A percentile compares a stretch with the other conserved stretches of the same genome.
Evolutionary conservation across 257 asterid species (phyloP).

Genomic region (Solanum ahanhuiri): DNA sequence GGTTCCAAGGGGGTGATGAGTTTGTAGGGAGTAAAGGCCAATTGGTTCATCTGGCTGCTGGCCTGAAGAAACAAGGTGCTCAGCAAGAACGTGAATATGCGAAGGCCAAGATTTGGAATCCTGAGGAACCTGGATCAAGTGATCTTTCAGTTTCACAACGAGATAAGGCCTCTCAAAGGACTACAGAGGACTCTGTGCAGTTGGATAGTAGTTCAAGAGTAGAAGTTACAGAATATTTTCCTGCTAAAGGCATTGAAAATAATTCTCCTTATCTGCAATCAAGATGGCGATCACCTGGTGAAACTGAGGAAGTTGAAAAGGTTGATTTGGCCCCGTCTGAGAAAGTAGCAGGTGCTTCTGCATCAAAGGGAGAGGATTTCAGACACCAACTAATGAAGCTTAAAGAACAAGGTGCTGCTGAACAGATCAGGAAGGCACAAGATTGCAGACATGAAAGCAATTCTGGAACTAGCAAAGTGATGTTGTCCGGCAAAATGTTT

Average conservation of each 20-base stretch:
- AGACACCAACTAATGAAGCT: slow-evolving; percentile 32
- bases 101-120: slow-evolving; percentile 20
- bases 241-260: slow-evolving; percentile 27
- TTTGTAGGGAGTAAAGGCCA: slow-evolving; percentile 2
- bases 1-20: slow-evolving; percentile 23
- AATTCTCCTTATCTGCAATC: slow-evolving; percentile 28
- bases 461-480: slow-evolving; percentile 22
- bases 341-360: slow-evolving; percentile 22
- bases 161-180: slow-evolving; percentile 23
- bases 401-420: slow-evolving; percentile 27
- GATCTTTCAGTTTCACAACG: slow-evolving; percentile 17
- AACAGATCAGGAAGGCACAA: slow-evolving; percentile 29
- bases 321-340: slow-evolving; percentile 19
- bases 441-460: slow-evolving; percentile 22
- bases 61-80: slow-evolving; percentile 18
- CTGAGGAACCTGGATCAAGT: slow-evolving; percentile 18
- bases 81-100: slow-evolving; percentile 6
- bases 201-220: slow-evolving; percentile 35
- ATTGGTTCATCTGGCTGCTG: slow-evolving; percentile 20
- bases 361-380: slow-evolving; percentile 35
- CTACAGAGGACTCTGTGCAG: slow-evolving; percentile 24
- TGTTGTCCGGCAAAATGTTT: slow-evolving; percentile 21
- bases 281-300: slow-evolving; percentile 23
- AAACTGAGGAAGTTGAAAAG: slow-evolving; percentile 23
- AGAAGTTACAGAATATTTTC: slow-evolving; percentile 32